Percentiles rank a stretch among this genome's conserved stretches.
Evolutionary conservation across 2,329 filamentous ascomycete genomes (phyloP).

Genomic region (Ophiobolus disseminans): DNA sequence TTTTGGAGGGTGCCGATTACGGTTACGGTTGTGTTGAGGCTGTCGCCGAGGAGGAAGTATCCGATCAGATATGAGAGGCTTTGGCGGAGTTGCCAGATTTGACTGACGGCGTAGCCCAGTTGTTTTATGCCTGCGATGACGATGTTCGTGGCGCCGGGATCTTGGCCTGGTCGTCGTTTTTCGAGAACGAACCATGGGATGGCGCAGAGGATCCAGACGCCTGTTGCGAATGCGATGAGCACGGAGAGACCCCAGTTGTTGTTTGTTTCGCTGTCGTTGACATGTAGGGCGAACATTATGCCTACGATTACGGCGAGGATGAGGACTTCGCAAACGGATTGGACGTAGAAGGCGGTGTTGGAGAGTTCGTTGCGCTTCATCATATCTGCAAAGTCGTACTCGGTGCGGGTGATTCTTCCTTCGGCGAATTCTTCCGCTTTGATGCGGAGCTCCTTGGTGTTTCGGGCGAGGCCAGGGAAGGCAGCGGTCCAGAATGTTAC

Average conservation of each 20-base stretch:
- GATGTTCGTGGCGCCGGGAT: conserved; percentile 60
- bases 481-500: conserved; percentile 73
- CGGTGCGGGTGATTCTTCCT: conserved; percentile 62
- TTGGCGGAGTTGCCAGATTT: conserved; percentile 71
- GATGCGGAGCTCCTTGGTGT: conserved; percentile 60
- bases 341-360: conserved; percentile 70
- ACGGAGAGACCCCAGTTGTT: conserved; percentile 73
- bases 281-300: conserved; percentile 63
- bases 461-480: conserved; percentile 64
- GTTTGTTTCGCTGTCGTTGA: conserved; percentile 64
- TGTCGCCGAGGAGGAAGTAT: conserved; percentile 74
- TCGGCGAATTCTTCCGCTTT: conserved; percentile 56
- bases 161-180: conserved; percentile 67
- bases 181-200: conserved; percentile 73
- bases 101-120: conserved; percentile 59
- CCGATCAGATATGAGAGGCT: conserved; percentile 67
- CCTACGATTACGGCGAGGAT: conserved; percentile 35
- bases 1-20: conserved; percentile 72
- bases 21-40: conserved; percentile 73
- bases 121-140: conserved; percentile 67
- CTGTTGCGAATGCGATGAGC: conserved; percentile 69
- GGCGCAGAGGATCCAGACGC: conserved; percentile 68
- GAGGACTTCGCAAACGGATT: conserved; percentile 67
- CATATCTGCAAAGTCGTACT: conserved; percentile 60
- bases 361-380: conserved; percentile 68